Percentiles rank a stretch among this genome's conserved stretches.
Evolutionary conservation across 2,329 filamentous ascomycete genomes (phyloP).

Genomic region (Penicillium brevicompactum): DNA sequence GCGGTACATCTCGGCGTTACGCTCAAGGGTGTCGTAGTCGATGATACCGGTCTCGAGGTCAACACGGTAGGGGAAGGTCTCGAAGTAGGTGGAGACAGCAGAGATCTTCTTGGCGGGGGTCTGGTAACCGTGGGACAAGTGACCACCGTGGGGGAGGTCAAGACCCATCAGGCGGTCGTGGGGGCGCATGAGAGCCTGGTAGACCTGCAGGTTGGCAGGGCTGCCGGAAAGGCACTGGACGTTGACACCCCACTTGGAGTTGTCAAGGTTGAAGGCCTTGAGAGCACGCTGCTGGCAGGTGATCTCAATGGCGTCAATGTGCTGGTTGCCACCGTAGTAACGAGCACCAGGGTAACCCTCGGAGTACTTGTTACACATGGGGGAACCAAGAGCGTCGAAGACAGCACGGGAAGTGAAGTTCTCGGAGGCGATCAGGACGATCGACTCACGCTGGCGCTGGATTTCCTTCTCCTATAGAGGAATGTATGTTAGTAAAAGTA

Average conservation of each 20-base stretch:
- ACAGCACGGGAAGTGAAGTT: conserved; percentile 99
- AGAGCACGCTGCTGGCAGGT: conserved; percentile 94
- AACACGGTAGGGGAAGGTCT: conserved; percentile 92
- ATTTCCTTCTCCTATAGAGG: conserved; percentile 77
- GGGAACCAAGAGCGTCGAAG: conserved; percentile 92
- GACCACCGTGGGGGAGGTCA: conserved; percentile 93
- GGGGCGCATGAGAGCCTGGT: conserved; percentile 89
- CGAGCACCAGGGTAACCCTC: conserved; percentile 97
- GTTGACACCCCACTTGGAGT: conserved; percentile 96
- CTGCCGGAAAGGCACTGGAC: conserved; percentile 92
- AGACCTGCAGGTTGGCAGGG: conserved; percentile 96
- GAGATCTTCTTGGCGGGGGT: conserved; percentile 93
- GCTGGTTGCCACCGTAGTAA: conserved; percentile 99
- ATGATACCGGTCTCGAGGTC: conserved; percentile 90
- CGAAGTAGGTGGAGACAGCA: conserved; percentile 98
- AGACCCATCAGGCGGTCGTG: conserved; percentile 97
- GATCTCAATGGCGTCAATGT: conserved; percentile 94
- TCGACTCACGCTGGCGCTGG: conserved; percentile 95
- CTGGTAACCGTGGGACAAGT: conserved; percentile 96
- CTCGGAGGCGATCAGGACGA: conserved; percentile 97
- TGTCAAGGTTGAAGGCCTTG: conserved; percentile 82
- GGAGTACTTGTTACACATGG: conserved; percentile 99
- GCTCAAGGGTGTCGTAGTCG: conserved; percentile 89
- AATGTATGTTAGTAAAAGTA: conserved; percentile 32
- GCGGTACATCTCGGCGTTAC: conserved; percentile 83